Evolutionary conservation across 352 stramenopile species (phyloP).

Genomic region (Globisporangium yorkense): DNA sequence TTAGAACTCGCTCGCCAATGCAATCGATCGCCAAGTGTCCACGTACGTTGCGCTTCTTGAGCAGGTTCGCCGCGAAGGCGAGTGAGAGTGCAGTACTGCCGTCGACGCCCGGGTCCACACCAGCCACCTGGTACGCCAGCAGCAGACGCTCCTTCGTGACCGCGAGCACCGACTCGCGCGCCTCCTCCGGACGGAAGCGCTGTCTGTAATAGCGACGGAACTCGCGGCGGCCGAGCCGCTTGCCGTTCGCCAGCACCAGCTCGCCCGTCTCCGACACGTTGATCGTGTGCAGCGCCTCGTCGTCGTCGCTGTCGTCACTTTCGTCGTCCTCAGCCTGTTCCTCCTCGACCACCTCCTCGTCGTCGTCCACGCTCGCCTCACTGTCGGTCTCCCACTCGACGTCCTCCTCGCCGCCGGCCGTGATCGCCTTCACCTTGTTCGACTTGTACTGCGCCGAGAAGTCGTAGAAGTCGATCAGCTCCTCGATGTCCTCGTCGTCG

Average conservation of each 20-base stretch:
- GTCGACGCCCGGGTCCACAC: slow-evolving; percentile 40
- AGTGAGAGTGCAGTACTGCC: slow-evolving; percentile 68
- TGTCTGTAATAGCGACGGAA: slow-evolving; percentile 90
- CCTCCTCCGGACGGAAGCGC: slow-evolving; percentile 75
- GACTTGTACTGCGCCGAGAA: slow-evolving; percentile 81
- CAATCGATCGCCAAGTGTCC: not conserved
- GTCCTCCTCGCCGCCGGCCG: slow-evolving; percentile 24
- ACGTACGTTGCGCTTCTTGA: slow-evolving; percentile 70
- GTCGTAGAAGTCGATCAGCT: slow-evolving; percentile 89
- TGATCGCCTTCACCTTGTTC: slow-evolving; percentile 27
- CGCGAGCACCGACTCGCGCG: slow-evolving; percentile 65
- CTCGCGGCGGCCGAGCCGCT: slow-evolving; percentile 83
- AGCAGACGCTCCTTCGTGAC: slow-evolving; percentile 75
- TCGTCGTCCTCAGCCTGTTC: slow-evolving; percentile 24
- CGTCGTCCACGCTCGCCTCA: slow-evolving; percentile 65
- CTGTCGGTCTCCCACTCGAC: slow-evolving; percentile 78
- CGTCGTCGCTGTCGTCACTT: slow-evolving; percentile 45
- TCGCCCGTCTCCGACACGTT: slow-evolving; percentile 87
- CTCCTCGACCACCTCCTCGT: slow-evolving; percentile 71
- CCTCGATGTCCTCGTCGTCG: slow-evolving; percentile 84
- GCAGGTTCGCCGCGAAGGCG: slow-evolving; percentile 75
- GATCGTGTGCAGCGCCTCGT: slow-evolving; percentile 45
- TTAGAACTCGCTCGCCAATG: not conserved
- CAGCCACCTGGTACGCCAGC: slow-evolving; percentile 66
- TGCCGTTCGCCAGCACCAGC: slow-evolving; percentile 79